Conservation (phyloP, 1,139 yeast species). For the Zhuliangozyma parablackwelliae region DNA sequence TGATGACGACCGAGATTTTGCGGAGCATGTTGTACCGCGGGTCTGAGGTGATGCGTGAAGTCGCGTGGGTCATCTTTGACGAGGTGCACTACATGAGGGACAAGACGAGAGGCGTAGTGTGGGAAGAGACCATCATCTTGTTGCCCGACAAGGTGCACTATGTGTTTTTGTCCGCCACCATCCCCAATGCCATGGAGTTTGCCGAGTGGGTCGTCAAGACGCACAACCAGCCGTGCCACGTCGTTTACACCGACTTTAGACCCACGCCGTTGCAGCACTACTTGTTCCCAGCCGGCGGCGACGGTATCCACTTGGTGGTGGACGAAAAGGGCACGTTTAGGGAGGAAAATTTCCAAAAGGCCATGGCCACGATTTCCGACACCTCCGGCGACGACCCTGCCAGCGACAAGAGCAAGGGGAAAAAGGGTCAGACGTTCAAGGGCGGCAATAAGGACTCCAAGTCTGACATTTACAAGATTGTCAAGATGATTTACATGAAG, state of each 20-base stretch:
- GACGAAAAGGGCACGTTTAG: constrained; percentile 95
- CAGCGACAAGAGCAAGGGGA: constrained; percentile 56
- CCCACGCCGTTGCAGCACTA: constrained; percentile 98
- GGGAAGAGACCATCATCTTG: constrained; percentile 97
- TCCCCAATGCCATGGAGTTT: constrained; percentile 97
- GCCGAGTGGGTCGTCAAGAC: constrained; percentile 98
- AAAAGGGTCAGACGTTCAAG: constrained; percentile 80
- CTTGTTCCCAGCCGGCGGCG: constrained; percentile 94
- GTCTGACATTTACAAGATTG: constrained; percentile 93
- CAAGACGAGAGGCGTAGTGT: constrained; percentile 94
- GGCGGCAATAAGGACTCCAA: constrained; percentile 84
- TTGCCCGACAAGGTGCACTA: constrained; percentile 91
- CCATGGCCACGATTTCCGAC: constrained; percentile 90
- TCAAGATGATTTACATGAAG: constrained; percentile 94
- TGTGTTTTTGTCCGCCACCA: constrained; percentile 89
- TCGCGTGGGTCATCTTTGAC: constrained; percentile 93
- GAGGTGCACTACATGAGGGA: constrained; percentile 97
- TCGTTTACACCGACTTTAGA: constrained; percentile 96
- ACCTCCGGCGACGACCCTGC: constrained; percentile 80
- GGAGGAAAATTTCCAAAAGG: constrained; percentile 96
- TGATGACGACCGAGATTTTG: constrained; percentile 96
- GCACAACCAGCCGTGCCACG: constrained; percentile 96
- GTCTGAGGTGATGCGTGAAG: constrained; percentile 93
- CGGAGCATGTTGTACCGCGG: constrained; percentile 92
- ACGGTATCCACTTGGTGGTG: constrained; percentile 94